Conservation (phyloP, 441 rosid genomes). For the Codiaeum variegatum region DNA sequence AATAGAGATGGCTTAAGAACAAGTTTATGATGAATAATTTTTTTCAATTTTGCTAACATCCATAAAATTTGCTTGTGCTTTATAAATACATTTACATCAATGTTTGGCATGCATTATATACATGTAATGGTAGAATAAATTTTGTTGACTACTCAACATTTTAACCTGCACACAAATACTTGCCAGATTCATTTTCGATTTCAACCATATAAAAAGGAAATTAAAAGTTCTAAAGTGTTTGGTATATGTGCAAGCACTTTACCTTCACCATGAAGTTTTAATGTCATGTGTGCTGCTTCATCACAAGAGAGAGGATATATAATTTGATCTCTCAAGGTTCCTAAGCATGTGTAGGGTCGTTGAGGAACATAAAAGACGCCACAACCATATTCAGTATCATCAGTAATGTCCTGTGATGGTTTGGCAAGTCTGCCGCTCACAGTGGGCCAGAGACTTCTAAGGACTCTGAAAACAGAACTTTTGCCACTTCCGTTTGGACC, state of each 20-base stretch:
- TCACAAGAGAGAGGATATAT: slow-evolving; percentile 91
- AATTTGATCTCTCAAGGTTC: slow-evolving; percentile 97
- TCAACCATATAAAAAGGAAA: not conserved
- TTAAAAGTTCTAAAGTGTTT: slow-evolving; percentile 3
- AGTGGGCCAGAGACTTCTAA: slow-evolving; percentile 93
- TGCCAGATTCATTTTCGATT: not conserved
- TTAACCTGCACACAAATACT: no score
- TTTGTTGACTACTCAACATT: not conserved
- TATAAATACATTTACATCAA: not conserved
- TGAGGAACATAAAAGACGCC: slow-evolving; percentile 94
- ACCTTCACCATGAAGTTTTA: slow-evolving; percentile 58
- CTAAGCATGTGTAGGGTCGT: slow-evolving; percentile 93
- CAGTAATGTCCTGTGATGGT: slow-evolving; percentile 54
- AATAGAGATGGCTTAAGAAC: not conserved
- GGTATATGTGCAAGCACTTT: slow-evolving; percentile 20
- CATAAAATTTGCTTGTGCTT: not conserved
- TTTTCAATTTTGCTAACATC: not conserved
- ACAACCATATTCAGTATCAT: slow-evolving; percentile 56
- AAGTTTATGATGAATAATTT: not conserved
- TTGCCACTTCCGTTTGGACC: slow-evolving; percentile 99
- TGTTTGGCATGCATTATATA: not conserved
- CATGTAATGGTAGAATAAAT: not conserved
- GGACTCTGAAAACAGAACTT: slow-evolving; percentile 95
- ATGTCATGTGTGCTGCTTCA: slow-evolving; percentile 64
- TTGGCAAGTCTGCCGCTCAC: slow-evolving; percentile 73